These are phyloP conservation scores for Herpetomonas tarakana DNA, from an alignment of 208 protist genomes.

Conservation along the genomic window DNA sequence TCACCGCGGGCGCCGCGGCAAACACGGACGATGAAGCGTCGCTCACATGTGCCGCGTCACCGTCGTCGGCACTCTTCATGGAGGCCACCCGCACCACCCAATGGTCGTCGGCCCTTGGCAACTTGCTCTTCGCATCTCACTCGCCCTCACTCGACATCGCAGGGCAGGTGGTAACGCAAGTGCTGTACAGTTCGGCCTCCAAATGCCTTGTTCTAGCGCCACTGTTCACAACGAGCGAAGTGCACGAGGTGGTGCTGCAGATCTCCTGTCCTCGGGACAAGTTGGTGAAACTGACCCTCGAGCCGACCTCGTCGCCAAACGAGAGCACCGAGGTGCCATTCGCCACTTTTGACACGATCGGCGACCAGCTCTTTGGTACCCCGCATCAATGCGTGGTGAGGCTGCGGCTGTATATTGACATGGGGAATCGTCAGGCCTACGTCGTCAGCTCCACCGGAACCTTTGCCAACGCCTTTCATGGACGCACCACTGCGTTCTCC, in stretches of 20 bases:
- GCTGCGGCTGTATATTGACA: background rate
- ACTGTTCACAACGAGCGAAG: slow-evolving; percentile 30
- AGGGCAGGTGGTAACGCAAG: slow-evolving; percentile 13
- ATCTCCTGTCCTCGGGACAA: slow-evolving; percentile 29
- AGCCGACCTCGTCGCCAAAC: slow-evolving; percentile 17
- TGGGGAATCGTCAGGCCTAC: background rate
- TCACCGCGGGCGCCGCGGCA: too few species aligned
- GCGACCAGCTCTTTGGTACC: background rate
- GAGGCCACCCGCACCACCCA: background rate
- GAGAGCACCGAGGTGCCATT: slow-evolving; percentile 22
- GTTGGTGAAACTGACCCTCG: slow-evolving; percentile 40
- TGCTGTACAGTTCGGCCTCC: slow-evolving; percentile 12
- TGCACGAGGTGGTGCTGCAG: slow-evolving; percentile 52
- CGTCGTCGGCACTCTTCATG: background rate
- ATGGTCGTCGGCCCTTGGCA: background rate
- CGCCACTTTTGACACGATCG: background rate
- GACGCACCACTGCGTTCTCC: background rate
- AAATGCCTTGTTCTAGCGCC: slow-evolving; percentile 27
- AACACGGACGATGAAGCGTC: too few species aligned
- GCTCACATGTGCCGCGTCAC: too few species aligned
- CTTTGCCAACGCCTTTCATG: background rate
- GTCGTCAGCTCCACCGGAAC: background rate
- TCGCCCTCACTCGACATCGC: slow-evolving; percentile 21
- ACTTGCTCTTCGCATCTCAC: slow-evolving; percentile 6
- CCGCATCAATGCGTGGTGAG: background rate